Evolutionary conservation across 768 basidiomycete genomes (phyloP).

Genomic region (Tricholomella constricta): DNA sequence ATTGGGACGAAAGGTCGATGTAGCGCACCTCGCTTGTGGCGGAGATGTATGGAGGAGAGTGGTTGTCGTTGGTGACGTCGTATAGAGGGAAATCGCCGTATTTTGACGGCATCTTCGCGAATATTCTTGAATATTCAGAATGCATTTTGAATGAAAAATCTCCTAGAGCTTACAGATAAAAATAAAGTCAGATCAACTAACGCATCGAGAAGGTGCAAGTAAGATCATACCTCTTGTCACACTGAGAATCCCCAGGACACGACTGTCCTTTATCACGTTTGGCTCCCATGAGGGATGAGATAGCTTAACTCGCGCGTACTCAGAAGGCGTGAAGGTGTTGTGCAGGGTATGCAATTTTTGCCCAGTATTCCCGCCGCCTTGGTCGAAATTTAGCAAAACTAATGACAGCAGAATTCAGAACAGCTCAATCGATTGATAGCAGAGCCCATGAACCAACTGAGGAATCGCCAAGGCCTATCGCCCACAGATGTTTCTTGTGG

Average conservation of each 20-base stretch:
- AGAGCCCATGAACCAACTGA: slow-evolving; percentile 6
- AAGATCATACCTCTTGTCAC: slow-evolving; percentile 13
- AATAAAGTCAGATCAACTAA: background rate
- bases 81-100: background rate
- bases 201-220: too few relatives aligned
- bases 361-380: background rate
- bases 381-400: slow-evolving; percentile 7
- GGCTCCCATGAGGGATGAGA: slow-evolving; percentile 13
- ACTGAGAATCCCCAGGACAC: slow-evolving; percentile 11
- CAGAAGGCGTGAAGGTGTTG: slow-evolving; percentile 13
- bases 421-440: background rate
- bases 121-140: slow-evolving; percentile 6
- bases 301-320: slow-evolving; percentile 14
- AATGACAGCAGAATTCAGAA: background rate
- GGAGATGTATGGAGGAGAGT: slow-evolving; percentile 15
- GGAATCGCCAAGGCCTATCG: slow-evolving; percentile 15
- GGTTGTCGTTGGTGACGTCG: slow-evolving; percentile 9
- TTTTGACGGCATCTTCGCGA: slow-evolving; percentile 10
- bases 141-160: slow-evolving; percentile 17
- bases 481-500: slow-evolving; percentile 12
- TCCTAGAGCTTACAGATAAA: slow-evolving; percentile 9
- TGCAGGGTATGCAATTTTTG: slow-evolving; percentile 8
- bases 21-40: slow-evolving; percentile 12
- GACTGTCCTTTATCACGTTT: slow-evolving; percentile 10
- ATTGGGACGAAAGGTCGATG: slow-evolving; percentile 8